Evolutionary conservation across 129 eudicot genomes (phyloP), one percentile per base, ranked within the genome.

Genomic region (Centrapalus pauciflorus): DNA sequence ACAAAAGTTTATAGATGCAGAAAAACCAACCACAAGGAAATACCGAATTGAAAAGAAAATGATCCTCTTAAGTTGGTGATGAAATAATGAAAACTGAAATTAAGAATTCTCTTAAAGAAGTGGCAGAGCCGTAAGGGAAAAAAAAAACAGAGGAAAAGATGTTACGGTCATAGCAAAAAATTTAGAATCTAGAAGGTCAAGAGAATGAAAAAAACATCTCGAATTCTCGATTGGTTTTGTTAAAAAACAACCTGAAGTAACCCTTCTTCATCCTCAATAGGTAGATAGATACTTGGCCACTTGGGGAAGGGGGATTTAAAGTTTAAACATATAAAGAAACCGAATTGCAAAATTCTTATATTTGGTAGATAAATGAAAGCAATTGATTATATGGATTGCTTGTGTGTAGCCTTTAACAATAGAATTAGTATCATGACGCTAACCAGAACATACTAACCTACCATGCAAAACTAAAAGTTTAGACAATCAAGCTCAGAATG

Each of bases 401-500:
- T 3, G 21, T 29, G 64, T 16, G 10, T 29, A 25, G 34, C 40
- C 41, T 57, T 29, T 7, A 29, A 20, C 41, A 43, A 2, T 43
- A 7, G 14, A 43, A 43, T 13, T 43, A 43, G 8, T 43, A 43
- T 43, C 1, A 13, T 41, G 16, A 2, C 4, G 4, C 4, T n/a
- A 57, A 25, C 25, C 26, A 30, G 16, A 57, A 30, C 28, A 55
- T 26, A 30, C 3, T 6, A 13, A 8, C 28, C 9, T 46, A 8
- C 19, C 21, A 26, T 64, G 67, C 69, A 13, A 4, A 5, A 32
- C n/a, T 55, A 24, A 45, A 57, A 25, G 66, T 43, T 58, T n/a
- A 55, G 7, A 29, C 3, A 35, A 72, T 29, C 25, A 43, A 16
- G 16, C 12, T 16, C 5, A 14, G 66, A 77, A 72, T 60, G 67